Conservation (phyloP, 805 yeast genomes). For the Hanseniaspora opuntiae region DNA sequence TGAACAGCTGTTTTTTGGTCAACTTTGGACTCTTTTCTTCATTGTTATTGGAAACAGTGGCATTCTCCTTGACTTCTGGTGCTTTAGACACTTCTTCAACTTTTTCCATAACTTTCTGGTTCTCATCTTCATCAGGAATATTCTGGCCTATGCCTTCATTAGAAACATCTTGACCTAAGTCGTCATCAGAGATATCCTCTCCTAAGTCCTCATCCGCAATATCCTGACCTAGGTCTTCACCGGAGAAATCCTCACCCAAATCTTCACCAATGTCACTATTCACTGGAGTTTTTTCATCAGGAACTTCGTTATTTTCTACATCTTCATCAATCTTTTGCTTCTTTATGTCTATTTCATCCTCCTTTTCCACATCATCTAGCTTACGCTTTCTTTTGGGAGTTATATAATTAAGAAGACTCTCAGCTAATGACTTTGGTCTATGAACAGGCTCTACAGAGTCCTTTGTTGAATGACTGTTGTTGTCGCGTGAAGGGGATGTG, state of each 20-base stretch:
- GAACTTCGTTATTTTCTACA: constrained; percentile 12
- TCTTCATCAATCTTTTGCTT: not conserved
- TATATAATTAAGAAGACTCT: constrained; percentile 45
- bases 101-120: constrained; percentile 8
- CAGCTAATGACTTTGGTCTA: constrained; percentile 35
- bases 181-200: constrained; percentile 3
- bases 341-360: not conserved
- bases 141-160: constrained; percentile 1
- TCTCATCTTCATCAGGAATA: not conserved
- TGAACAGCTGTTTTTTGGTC: constrained; percentile 4
- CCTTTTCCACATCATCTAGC: not conserved
- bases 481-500: not conserved
- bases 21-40: not conserved
- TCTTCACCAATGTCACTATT: constrained; percentile 24
- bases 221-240: constrained; percentile 22
- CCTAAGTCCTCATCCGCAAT: not conserved
- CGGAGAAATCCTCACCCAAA: constrained; percentile 25
- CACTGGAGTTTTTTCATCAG: constrained; percentile 3
- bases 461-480: not conserved
- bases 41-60: not conserved
- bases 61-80: not conserved
- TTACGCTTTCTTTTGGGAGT: constrained; percentile 20
- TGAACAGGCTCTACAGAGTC: not conserved
- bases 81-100: constrained; percentile 14
- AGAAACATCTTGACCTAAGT: not conserved